Evolutionary conservation across 2,329 filamentous ascomycete species (phyloP).

Genomic region (Pseudogymnoascus sp.): DNA sequence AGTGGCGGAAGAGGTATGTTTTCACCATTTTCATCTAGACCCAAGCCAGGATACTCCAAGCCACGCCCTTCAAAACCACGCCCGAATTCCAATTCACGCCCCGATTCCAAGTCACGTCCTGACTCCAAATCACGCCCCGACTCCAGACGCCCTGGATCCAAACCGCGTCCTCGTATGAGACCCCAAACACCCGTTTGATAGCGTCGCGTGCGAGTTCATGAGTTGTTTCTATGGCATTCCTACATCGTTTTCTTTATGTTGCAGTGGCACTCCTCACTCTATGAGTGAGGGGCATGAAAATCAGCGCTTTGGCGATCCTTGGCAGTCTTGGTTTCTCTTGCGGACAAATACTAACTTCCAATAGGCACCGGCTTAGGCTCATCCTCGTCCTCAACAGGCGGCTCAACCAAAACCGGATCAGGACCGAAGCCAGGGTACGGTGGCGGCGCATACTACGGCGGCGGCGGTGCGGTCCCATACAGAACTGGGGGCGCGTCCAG

Average conservation of each 20-base stretch:
- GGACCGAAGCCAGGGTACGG: slow-evolving; percentile 52
- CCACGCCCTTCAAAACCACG: not conserved
- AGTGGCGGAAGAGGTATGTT: not conserved
- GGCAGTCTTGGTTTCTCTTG: not conserved
- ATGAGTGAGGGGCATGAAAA: not conserved
- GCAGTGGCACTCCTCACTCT: not conserved
- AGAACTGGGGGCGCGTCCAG: slow-evolving; percentile 42
- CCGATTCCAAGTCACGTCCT: not conserved
- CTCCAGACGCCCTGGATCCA: slow-evolving; percentile 12
- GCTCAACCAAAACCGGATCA: slow-evolving; percentile 49
- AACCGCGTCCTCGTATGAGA: not conserved
- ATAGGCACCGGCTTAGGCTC: slow-evolving; percentile 16
- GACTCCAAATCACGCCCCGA: not conserved
- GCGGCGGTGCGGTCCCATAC: slow-evolving; percentile 58
- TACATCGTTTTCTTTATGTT: not conserved
- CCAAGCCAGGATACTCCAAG: not conserved
- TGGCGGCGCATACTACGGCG: slow-evolving; percentile 58
- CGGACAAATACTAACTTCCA: not conserved
- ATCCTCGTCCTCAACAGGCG: slow-evolving; percentile 34
- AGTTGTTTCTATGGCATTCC: not conserved
- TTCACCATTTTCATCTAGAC: slow-evolving; percentile 12
- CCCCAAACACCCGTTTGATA: slow-evolving; percentile 12
- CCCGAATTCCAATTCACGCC: not conserved
- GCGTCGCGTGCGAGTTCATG: not conserved
- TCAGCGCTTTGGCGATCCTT: not conserved